These are phyloP conservation scores for Lanmaoa pseudosensibilis DNA, from an alignment of 768 basidiomycete species.

Conservation along the genomic window DNA sequence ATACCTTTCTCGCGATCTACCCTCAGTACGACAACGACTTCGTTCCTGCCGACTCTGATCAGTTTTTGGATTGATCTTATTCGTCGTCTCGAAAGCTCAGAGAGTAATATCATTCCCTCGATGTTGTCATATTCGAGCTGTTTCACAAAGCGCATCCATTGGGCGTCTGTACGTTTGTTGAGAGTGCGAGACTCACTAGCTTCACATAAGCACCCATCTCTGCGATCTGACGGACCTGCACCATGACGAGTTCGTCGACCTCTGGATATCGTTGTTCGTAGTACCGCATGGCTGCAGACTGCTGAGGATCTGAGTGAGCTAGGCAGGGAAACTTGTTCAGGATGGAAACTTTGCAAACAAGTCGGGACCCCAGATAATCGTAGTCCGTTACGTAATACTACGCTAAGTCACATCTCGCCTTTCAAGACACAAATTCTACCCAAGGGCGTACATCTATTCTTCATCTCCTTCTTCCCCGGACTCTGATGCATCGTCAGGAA, in stretches of 20 bases:
- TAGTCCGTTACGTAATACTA: conserved; percentile 8
- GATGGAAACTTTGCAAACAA: neutral
- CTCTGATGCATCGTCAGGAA: conserved; percentile 19
- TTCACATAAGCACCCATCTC: conserved; percentile 99
- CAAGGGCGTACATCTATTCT: conserved; percentile 10
- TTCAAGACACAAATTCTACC: neutral
- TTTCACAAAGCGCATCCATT: neutral
- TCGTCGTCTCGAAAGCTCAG: conserved; percentile 93
- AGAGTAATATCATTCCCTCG: conserved; percentile 99
- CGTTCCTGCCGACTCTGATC: conserved; percentile 95
- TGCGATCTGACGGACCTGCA: conserved; percentile 97
- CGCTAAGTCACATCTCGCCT: no score
- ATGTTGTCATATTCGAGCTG: conserved; percentile 99
- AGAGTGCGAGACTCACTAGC: conserved; percentile 57
- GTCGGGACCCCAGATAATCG: neutral
- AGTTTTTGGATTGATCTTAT: conserved; percentile 98
- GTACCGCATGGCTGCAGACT: conserved; percentile 65
- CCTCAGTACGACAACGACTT: conserved; percentile 95
- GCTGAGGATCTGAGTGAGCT: neutral
- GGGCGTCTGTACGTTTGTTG: neutral
- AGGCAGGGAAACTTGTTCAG: neutral
- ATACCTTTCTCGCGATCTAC: conserved; percentile 99
- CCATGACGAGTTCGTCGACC: conserved; percentile 99
- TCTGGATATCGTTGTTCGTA: conserved; percentile 93
- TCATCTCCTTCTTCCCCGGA: conserved; percentile 16